Evolutionary conservation across 2,329 filamentous ascomycete genomes (phyloP).

Genomic region (Boeremia lycopersici): DNA sequence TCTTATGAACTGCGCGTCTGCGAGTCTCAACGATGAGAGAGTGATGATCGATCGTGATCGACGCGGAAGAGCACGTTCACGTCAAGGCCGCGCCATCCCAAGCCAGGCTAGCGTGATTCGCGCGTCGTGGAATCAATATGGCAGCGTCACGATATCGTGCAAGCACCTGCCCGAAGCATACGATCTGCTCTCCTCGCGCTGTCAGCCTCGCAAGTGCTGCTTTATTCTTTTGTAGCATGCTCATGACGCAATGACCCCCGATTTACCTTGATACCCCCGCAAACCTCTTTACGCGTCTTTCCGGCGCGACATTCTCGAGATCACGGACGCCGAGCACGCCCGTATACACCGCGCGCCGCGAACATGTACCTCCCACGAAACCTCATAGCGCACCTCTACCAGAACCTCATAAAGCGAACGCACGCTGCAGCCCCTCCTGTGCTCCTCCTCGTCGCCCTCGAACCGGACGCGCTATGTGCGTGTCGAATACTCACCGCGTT

Average conservation of each 20-base stretch:
- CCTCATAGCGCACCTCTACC: slow-evolving; percentile 89
- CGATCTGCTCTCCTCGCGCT: slow-evolving; percentile 28
- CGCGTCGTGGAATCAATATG: slow-evolving; percentile 24
- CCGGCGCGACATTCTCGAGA: slow-evolving; percentile 25
- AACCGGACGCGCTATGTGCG: slow-evolving; percentile 93
- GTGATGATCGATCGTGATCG: slow-evolving; percentile 18
- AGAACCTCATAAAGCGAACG: slow-evolving; percentile 81
- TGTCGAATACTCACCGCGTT: slow-evolving; percentile 91
- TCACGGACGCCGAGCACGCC: slow-evolving; percentile 23
- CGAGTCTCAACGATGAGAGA: background rate
- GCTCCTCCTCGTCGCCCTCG: slow-evolving; percentile 88
- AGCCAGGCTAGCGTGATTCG: slow-evolving; percentile 23
- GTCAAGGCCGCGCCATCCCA: slow-evolving; percentile 24
- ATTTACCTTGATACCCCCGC: slow-evolving; percentile 17
- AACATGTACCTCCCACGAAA: slow-evolving; percentile 92
- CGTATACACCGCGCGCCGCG: slow-evolving; percentile 14
- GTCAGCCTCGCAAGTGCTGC: slow-evolving; percentile 18
- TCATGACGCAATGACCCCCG: slow-evolving; percentile 28
- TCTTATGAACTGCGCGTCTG: no score
- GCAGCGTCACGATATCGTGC: slow-evolving; percentile 23
- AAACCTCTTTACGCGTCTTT: slow-evolving; percentile 35
- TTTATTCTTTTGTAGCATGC: slow-evolving; percentile 24
- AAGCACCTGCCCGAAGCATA: slow-evolving; percentile 30
- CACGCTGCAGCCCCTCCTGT: slow-evolving; percentile 92
- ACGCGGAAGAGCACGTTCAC: slow-evolving; percentile 26